These are phyloP conservation scores for Saccharomycopsis sp. DNA, from an alignment of 805 yeast genomes.

Conservation along the genomic window DNA sequence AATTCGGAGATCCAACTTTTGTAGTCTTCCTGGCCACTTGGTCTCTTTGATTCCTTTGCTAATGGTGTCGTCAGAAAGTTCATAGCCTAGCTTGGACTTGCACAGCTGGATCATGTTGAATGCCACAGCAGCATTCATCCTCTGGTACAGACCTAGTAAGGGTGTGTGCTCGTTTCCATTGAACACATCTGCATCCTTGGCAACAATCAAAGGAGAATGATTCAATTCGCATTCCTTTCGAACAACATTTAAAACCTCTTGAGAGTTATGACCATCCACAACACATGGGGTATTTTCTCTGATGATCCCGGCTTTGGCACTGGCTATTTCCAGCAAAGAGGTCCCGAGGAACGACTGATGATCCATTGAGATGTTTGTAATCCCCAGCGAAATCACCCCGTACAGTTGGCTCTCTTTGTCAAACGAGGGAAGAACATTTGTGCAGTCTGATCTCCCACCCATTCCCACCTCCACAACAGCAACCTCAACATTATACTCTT, in stretches of 20 bases:
- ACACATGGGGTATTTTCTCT: conserved; percentile 53
- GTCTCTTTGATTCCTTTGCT: conserved; percentile 45
- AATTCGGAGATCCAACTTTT: conserved; percentile 32
- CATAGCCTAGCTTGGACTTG: no score
- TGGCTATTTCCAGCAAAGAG: conserved; percentile 56
- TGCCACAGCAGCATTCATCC: conserved; percentile 60
- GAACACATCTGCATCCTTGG: conserved; percentile 3
- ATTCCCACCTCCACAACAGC: conserved; percentile 92
- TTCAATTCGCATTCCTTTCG: conserved; percentile 28
- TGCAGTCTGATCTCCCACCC: conserved; percentile 86
- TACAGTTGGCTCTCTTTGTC: conserved; percentile 19
- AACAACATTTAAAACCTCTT: conserved; percentile 42
- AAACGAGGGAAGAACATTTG: conserved; percentile 44
- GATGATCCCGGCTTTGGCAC: conserved; percentile 81
- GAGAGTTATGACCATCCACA: conserved; percentile 59
- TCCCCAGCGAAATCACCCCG: conserved; percentile 55
- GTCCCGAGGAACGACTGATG: conserved; percentile 73
- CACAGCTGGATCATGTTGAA: conserved; percentile 41
- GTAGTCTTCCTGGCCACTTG: conserved; percentile 85
- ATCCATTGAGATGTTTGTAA: conserved; percentile 80
- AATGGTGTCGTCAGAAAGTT: no score
- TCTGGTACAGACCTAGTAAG: conserved; percentile 65
- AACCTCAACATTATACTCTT: conserved; percentile 46
- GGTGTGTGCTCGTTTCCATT: conserved; percentile 29
- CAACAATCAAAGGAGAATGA: conserved; percentile 26